Base-by-base conservation (phyloP, 164 flowering plant genomes). In the Nymphaea thermarum region DNA sequence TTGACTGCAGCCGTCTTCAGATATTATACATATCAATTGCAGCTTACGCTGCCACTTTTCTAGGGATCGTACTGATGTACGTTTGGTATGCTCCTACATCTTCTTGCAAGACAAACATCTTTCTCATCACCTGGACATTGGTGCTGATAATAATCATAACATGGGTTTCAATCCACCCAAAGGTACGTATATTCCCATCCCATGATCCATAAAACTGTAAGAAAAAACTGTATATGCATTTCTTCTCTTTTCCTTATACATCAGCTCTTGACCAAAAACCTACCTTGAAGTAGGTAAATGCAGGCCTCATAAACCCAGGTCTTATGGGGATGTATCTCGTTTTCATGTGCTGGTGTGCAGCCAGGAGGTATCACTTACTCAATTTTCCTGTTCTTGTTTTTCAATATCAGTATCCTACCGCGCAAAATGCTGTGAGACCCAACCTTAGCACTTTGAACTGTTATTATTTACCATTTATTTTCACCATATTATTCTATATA, bases 311-410 rank as follows among this genome's bases (percentile, higher is more conserved):
- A 75, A 77, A 86, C 69, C 98, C 98, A 25, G 96, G 93, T 15
- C 78, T 92, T 42, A 90, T 90, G 98, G 96, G 98, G 68, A 86
- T 92, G 63, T 92, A 92, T 79, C 73, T 90, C 3, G 90, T 92
- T 11, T 92, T 87, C 78, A 77, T 87, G 51, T 92, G 98, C 77
- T 92, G 98, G 98, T 87, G 90, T 76, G 98, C 95, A 66, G 83
- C 90, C 66, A 74, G 98, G 77, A 92, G 98, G 98, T 72, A 83
- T 42, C 66, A 4, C 61, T 65, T 62, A 69, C 7, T 12, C 43
- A 3, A 18, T 59, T 18, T 4, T 43, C 5, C 60, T 16, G 12
- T 15, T 8, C 4, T 65, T 5, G 53, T 17, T 44, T 42, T 14
- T 43, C 16, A 25, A 36, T 66, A 44, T 67, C 66, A 17, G 41